A percentile compares a stretch with the other conserved stretches of the same genome.
Evolutionary conservation across 2,329 filamentous ascomycete genomes (phyloP).

Genomic region (Ophiosphaerella herpotricha): DNA sequence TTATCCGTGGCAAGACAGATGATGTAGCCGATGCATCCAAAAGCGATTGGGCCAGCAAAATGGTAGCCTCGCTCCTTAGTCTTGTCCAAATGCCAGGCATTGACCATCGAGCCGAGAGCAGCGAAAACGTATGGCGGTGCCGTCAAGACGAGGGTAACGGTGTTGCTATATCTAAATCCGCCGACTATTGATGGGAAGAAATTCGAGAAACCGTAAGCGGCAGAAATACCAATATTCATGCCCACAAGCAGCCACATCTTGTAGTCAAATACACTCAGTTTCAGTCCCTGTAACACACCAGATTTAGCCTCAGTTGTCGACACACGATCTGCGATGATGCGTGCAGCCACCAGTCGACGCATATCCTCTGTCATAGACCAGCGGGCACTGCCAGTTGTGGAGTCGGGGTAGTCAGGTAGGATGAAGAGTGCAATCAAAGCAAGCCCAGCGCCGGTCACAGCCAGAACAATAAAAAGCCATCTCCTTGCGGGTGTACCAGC

Average conservation of each 20-base stretch:
- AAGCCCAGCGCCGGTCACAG: background rate
- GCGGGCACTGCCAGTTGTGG: background rate
- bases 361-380: slow-evolving; percentile 5
- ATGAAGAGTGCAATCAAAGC: slow-evolving; percentile 1
- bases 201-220: background rate
- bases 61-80: slow-evolving; percentile 54
- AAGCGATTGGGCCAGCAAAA: slow-evolving; percentile 46
- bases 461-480: slow-evolving; percentile 16
- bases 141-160: slow-evolving; percentile 27
- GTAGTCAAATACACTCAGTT: slow-evolving; percentile 1
- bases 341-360: background rate
- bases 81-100: slow-evolving; percentile 54
- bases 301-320: background rate
- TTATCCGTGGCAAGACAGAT: slow-evolving; percentile 7
- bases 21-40: slow-evolving; percentile 48
- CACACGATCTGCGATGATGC: slow-evolving; percentile 5
- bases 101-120: slow-evolving; percentile 49
- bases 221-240: background rate
- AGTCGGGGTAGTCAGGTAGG: slow-evolving; percentile 2
- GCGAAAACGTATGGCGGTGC: slow-evolving; percentile 54
- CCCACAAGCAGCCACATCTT: slow-evolving; percentile 4
- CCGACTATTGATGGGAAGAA: background rate
- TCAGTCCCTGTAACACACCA: slow-evolving; percentile 1
- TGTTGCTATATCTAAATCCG: slow-evolving; percentile 30
- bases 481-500: slow-evolving; percentile 62